A percentile compares a stretch with the other conserved stretches of the same genome.
Conservation (phyloP, 306 rosid genomes). For the Coriaria nepalensis region DNA sequence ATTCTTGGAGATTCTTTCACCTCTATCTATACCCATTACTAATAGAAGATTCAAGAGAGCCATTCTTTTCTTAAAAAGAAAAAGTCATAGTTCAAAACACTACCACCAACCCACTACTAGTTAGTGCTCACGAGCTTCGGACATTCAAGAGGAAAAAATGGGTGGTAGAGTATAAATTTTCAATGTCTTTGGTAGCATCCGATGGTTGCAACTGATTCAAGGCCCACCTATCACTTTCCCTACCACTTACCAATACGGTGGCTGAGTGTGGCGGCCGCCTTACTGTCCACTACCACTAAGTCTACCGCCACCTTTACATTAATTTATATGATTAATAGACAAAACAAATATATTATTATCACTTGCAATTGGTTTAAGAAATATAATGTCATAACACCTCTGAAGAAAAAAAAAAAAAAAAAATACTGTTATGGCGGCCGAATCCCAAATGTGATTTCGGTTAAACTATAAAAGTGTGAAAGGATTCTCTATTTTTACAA, state of each 20-base stretch:
- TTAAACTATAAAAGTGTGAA: too few relatives aligned
- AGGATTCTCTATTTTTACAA: too few relatives aligned
- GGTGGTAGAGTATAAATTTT: neutral
- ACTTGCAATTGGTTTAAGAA: too few relatives aligned
- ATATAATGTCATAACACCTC: too few relatives aligned
- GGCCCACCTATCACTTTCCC: slow-evolving; percentile 6
- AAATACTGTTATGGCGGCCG: too few relatives aligned
- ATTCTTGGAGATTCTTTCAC: slow-evolving; percentile 23
- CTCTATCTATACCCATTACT: slow-evolving; percentile 4
- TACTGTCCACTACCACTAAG: neutral
- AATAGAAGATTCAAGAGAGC: slow-evolving; percentile 1
- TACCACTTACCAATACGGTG: neutral
- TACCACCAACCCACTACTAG: slow-evolving; percentile 6
- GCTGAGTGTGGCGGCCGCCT: slow-evolving; percentile 6
- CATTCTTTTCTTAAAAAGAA: too few relatives aligned
- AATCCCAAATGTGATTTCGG: too few relatives aligned
- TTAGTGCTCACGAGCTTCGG: slow-evolving; percentile 1
- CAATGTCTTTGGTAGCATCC: neutral
- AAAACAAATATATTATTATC: too few relatives aligned
- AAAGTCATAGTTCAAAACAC: slow-evolving; percentile 1
- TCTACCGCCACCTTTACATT: too few relatives aligned
- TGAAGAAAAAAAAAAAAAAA: too few relatives aligned
- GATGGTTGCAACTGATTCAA: neutral
- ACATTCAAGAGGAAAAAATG: neutral
- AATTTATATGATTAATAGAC: too few relatives aligned